phyloP scores from a whole-genome alignment of 2,329 filamentous ascomycete genomes.

The Colletotrichum sp. region DNA sequence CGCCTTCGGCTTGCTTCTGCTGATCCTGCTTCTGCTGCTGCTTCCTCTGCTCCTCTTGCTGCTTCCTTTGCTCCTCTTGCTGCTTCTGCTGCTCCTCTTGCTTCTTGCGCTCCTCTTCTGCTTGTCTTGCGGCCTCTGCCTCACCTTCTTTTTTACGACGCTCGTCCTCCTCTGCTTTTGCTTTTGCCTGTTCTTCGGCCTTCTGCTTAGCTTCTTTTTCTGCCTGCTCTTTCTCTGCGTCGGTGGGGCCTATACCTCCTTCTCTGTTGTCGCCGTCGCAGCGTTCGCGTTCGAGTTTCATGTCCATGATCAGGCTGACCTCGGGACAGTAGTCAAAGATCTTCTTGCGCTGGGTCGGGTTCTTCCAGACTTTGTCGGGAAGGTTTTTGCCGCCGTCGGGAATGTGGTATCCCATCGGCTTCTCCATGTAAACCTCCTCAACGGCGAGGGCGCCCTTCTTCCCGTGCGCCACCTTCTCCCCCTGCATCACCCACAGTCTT shows the following conservation, averaged over 20 bases:
- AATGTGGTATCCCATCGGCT: conserved; percentile 61
- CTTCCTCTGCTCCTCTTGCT: neutral
- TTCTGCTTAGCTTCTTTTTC: conserved; percentile 18
- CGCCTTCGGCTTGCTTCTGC: neutral
- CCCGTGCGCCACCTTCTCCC: conserved; percentile 49
- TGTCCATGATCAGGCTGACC: conserved; percentile 58
- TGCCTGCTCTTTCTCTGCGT: conserved; percentile 10
- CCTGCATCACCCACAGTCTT: conserved; percentile 51
- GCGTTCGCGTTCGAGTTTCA: conserved; percentile 57
- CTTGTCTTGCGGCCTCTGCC: neutral
- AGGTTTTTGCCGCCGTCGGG: conserved; percentile 46
- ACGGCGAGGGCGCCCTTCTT: conserved; percentile 49
- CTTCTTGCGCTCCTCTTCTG: neutral
- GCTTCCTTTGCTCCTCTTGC: neutral
- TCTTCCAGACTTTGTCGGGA: conserved; percentile 50
- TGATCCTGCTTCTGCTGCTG: neutral
- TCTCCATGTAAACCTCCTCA: conserved; percentile 52
- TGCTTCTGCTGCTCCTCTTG: neutral
- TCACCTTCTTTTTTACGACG: conserved; percentile 3
- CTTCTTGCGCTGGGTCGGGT: conserved; percentile 43
- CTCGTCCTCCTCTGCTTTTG: neutral
- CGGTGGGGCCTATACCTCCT: conserved; percentile 25
- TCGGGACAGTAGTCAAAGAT: conserved; percentile 64
- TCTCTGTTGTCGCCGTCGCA: conserved; percentile 41
- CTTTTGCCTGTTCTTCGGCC: neutral